Evolutionary conservation across 78 protist genomes (phyloP), one percentile per base, ranked within the genome.

Genomic region (Cavenderia fasciculata): DNA sequence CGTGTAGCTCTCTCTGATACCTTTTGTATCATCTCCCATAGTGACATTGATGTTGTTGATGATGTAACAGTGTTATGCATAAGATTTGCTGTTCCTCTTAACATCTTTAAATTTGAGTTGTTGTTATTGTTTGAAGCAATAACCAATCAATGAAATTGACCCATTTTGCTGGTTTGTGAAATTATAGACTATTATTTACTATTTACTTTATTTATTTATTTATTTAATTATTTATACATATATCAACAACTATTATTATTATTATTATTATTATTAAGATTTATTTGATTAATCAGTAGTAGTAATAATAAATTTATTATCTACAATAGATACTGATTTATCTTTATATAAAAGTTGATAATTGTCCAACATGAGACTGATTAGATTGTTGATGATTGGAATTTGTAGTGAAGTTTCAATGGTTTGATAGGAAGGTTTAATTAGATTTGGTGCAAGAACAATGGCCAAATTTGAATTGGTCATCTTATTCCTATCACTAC

Each of bases 371-470:
- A 82, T 7, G 3, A 61, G 8, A n/a, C 79, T 68, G 12, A 82
- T 52, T 5, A 82, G 69, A 59, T 82, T 82, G 73, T 82, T 82
- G 46, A 82, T 68, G 18, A 82, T 68, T 82, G 90, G 90, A 31
- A 82, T 82, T 36, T 70, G 65, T n/a, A 82, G 63, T 34, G 78
- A 68, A 6, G 65, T 46, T 57, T 82, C 90, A 56, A 82, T 82
- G 8, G 78, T 82, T 56, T 70, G 90, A 6, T 68, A 43, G 3
- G 38, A 23, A 14, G 90, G 90, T 56, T 82, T 82, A 7, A 82
- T 29, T 4, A 87, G 69, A 51, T 87, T 87, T 21, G 93, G 93
- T 16, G 77, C 85, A 29, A 87, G 74, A n/a, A 87, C 93, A 44
- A 87, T 87, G 56, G 88, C 65, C 0, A 87, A 29, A 38, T 87